Base-by-base conservation (phyloP, 2,329 filamentous ascomycete genomes). In the Cordyceps fumosorosea region DNA sequence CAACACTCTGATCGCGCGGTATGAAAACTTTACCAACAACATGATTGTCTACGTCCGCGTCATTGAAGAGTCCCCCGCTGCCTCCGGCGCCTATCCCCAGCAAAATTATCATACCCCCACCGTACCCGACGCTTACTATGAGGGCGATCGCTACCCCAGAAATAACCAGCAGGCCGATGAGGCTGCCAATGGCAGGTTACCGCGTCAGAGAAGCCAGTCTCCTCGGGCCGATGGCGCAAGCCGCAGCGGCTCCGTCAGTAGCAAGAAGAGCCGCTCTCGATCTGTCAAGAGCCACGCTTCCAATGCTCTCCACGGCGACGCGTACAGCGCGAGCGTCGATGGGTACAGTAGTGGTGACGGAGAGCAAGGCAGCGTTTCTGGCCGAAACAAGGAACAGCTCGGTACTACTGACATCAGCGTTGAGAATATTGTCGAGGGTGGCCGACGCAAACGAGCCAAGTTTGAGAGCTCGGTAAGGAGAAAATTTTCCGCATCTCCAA, bases 341-440 rank as follows among this genome's bases (percentile, higher is more conserved):
- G 88, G 87, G 65, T 95, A 95, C 75, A 96, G 91, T 77, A 96
- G 93, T 74, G 93, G 90, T 68, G 92, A 96, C 67, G 89, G 87
- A 64, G 90, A 88, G 32, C 84, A 89, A 65, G 89, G 86, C 67
- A 93, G 91, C 61, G 82, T 89, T 67, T 77, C 75, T 58, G 88
- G 89, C 70, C 89, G 89, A 74, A 85, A 83, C 69, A 92, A 90
- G 75, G 93, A 97, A 70, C 89, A 91, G 66, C 85, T 96, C 70
- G 92, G 91, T 55, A 97, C 91, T 73, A 96, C 95, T 18, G 95
- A 99, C 69, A 99, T 99, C 72, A 98, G 93, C 74, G 86, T 97
- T 68, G 93, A 97, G 69, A 99, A 99, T 74, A 98, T 99, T 75
- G 90, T 99, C 65, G 93, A 98, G 77, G 95, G 96, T 72, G 93